These are phyloP conservation scores for Globisporangium cylindrosporum DNA, from an alignment of 352 stramenopile genomes.

Conservation along the genomic window DNA sequence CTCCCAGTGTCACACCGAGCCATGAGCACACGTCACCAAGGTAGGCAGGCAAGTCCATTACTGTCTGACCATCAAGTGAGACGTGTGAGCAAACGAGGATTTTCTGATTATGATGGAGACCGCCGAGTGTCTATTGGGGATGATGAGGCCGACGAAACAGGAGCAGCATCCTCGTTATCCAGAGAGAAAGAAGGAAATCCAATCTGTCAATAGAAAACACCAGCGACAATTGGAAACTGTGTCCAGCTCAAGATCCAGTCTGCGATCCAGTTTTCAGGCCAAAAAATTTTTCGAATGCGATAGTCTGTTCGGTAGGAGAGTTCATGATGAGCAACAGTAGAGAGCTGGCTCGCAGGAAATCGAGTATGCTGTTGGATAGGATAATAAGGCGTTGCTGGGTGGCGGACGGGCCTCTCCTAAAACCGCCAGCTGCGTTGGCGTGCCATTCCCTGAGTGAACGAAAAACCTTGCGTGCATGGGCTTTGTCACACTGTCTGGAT, in stretches of 20 bases:
- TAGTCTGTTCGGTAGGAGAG: not conserved
- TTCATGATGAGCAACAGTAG: not conserved
- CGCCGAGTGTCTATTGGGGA: no score
- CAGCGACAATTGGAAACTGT: not conserved
- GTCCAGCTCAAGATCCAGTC: not conserved
- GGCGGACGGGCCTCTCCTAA: not conserved
- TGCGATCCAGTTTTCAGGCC: not conserved
- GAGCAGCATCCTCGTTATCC: not conserved
- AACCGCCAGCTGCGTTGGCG: constrained; percentile 2
- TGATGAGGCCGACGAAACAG: no score
- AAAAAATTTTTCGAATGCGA: not conserved
- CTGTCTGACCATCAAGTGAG: no score
- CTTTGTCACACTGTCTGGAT: constrained; percentile 10
- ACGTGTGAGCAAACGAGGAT: no score
- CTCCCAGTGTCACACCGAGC: no score
- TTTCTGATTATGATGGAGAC: no score
- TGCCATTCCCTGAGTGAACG: not conserved
- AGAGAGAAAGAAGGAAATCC: not conserved
- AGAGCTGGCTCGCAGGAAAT: not conserved
- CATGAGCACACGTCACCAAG: no score
- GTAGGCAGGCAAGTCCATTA: no score
- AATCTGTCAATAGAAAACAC: not conserved
- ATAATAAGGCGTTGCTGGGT: not conserved
- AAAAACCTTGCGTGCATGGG: not conserved
- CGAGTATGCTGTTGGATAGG: not conserved